Percentiles rank a stretch among this genome's conserved stretches.
These are phyloP conservation scores for Camelina sativa DNA, from an alignment of 345 rosid genomes.

Conservation along the genomic window DNA sequence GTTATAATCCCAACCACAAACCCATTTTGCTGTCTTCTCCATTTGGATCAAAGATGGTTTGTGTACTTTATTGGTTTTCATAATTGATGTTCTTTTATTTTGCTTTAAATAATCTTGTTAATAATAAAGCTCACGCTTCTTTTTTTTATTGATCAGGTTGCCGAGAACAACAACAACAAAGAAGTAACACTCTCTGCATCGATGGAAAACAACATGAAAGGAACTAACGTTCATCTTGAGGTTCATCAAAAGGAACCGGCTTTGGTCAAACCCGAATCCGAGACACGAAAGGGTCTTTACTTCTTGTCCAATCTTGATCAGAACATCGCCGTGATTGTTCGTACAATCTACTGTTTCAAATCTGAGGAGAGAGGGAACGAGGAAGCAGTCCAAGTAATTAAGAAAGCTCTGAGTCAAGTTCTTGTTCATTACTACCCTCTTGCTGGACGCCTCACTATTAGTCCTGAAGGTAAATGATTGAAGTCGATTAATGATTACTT, in stretches of 20 bases:
- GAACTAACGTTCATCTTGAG: slow-evolving; percentile 46
- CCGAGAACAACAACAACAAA: slow-evolving; percentile 48
- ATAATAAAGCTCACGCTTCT: slow-evolving; percentile 1
- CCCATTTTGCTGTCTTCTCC: slow-evolving; percentile 1
- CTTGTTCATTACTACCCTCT: slow-evolving; percentile 86
- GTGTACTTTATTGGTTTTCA: neutral
- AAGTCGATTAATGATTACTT: neutral
- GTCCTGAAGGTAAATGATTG: slow-evolving; percentile 58
- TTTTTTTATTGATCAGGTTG: slow-evolving; percentile 49
- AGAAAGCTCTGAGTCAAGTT: slow-evolving; percentile 71
- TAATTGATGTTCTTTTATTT: slow-evolving; percentile 1
- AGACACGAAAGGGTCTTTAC: slow-evolving; percentile 74
- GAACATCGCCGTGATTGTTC: slow-evolving; percentile 77
- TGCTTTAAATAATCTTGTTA: neutral
- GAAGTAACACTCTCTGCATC: slow-evolving; percentile 35
- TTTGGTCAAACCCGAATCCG: slow-evolving; percentile 67
- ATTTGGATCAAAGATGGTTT: slow-evolving; percentile 37
- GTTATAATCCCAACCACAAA: slow-evolving; percentile 17
- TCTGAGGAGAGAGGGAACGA: slow-evolving; percentile 68
- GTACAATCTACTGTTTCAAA: slow-evolving; percentile 83
- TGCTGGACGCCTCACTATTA: slow-evolving; percentile 77
- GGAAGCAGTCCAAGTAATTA: slow-evolving; percentile 61
- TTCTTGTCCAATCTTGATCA: slow-evolving; percentile 95
- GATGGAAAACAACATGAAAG: slow-evolving; percentile 56
- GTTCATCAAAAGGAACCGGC: slow-evolving; percentile 66